Base-by-base conservation (phyloP, 805 yeast genomes). In the Yarrowia bubula region DNA sequence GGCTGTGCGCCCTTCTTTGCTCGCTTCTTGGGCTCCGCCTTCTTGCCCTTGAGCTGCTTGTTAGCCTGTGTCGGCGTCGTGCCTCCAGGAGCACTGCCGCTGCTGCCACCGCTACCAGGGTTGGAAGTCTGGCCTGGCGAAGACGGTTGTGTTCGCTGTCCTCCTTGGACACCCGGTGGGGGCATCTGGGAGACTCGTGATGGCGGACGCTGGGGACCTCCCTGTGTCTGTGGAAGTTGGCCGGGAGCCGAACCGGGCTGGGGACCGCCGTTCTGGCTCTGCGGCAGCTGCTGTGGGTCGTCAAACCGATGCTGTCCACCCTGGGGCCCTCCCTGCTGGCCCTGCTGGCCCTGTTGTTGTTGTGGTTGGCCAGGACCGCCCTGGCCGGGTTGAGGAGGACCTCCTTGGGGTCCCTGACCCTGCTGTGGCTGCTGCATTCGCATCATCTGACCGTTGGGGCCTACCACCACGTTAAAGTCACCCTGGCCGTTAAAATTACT, bases 381-480 rank as follows among this genome's bases (percentile, higher is more conserved):
- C 42, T 51, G 51, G 68, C 38, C 67, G 11, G 37, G 41, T 57
- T 48, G 68, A 17, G 44, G 46, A 10, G 51, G 66, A 8, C 44
- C 53, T 14, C 51, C 66, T 15, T 65, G 67, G n/a, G 55, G 65
- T 11, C 55, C 61, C 42, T 57, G 57, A 48, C 53, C 48, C n/a
- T 38, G 38, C 64, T 60, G 55, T 33, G 65, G 64, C 64, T 64
- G 62, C 50, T 69, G 66, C 71, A 67, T 57, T 63, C 70, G 58
- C 68, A 69, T 64, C 67, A 69, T 64, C 47, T 67, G 70, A n/a
- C 71, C 72, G 15, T 65, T 68, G 44, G 67, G 68, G 62, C 73
- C 73, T 22, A 71, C 75, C 66, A 73, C 68, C 9, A 72, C 71
- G 47, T 73, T 73, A 60, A 71, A 73, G 65, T 73, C 76, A 44